A percentile compares a stretch with the other conserved stretches of the same genome.
Conservation (phyloP, 129 eudicot genomes). For the Lactuca saligna region DNA sequence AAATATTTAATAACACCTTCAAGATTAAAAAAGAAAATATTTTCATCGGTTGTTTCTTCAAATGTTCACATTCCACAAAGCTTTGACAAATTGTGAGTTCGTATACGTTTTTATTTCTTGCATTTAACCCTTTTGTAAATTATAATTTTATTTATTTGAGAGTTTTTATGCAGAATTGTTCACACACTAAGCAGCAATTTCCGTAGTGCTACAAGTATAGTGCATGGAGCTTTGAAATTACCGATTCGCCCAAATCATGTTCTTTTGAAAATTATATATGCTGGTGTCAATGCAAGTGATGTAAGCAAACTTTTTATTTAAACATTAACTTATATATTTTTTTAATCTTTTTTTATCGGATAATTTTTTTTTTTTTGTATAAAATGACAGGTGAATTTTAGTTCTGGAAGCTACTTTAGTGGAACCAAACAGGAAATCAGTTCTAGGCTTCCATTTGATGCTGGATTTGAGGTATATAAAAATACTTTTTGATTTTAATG, state of each 20-base stretch:
- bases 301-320: conserved; percentile 32
- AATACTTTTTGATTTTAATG: neutral
- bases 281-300: conserved; percentile 98
- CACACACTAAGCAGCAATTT: conserved; percentile 86
- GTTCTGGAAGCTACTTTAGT: conserved; percentile 87
- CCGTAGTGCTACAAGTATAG: conserved; percentile 71
- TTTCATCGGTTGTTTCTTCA: conserved; percentile 32
- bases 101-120: neutral
- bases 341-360: neutral
- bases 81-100: conserved; percentile 73
- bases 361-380: conserved; percentile 31
- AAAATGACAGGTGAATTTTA: conserved; percentile 78
- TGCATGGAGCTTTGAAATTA: conserved; percentile 53
- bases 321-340: neutral
- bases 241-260: conserved; percentile 78
- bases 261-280: conserved; percentile 80
- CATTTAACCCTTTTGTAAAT: neutral
- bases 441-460: conserved; percentile 80
- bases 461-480: conserved; percentile 84
- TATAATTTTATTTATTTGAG: conserved; percentile 14
- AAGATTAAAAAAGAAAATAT: conserved; percentile 39
- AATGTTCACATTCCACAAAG: conserved; percentile 63
- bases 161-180: conserved; percentile 56
- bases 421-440: conserved; percentile 57
- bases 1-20: conserved; percentile 58